Base-by-base conservation (phyloP, 805 yeast species). In the Metschnikowia henanensis region DNA sequence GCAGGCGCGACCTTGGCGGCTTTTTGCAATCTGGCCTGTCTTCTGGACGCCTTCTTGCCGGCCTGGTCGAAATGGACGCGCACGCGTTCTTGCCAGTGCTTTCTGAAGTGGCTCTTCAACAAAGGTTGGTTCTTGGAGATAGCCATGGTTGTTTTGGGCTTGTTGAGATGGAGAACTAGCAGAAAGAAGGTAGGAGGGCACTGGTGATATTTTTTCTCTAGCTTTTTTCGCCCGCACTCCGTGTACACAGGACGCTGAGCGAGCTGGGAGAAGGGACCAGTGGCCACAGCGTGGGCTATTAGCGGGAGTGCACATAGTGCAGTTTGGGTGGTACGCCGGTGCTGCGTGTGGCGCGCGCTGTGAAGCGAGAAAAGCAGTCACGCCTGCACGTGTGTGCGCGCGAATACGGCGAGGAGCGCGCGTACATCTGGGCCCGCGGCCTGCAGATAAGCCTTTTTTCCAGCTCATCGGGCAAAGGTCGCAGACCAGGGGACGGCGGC, bases 11-110 rank as follows among this genome's bases (percentile, higher is more conserved):
- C 76, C 72, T 79, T 79, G 65, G 97, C 96, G 65, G 97, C 96
- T 81, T 87, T 91, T 65, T 84, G 66, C 71, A 87, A 85, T 80
- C 99, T 89, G 61, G 96, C 86, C 61, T 78, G 80, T 81, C 99
- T 87, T 85, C 99, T 90, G 59, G 95, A 84, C 69, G 79, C 90
- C 85, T 94, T 94, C 85, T 92, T 90, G 76, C 99, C 99, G 71
- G 99, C 97, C 83, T 94, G 99, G 92, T 94, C 97, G 73, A 94
- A 87, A 90, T 95, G 99, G 68, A 89, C 97, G 76, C 82, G 88
- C 83, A 94, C 99, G 73, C 98, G 88, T 79, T 89, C 96, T 81
- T 94, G 98, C 99, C 99, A 94, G 96, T 92, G 92, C 88, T 92
- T 92, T 84, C 97, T 87, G 96, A 92, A 92, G 83, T 94, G 99